Evolutionary conservation across 2,329 filamentous ascomycete species (phyloP).

Genomic region (Zasmidium citrigriseum): DNA sequence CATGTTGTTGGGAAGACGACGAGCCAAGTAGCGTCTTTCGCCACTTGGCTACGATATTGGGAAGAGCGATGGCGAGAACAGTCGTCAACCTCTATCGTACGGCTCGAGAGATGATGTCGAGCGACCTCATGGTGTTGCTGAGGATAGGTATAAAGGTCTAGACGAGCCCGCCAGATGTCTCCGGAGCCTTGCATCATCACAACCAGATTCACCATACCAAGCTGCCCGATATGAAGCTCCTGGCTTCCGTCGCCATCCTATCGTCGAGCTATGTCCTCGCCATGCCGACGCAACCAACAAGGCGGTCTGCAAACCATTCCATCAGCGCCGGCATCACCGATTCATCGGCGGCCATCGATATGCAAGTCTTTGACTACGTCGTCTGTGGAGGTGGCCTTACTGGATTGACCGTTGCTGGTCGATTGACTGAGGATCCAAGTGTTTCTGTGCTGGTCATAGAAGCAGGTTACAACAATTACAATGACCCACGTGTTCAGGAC

Average conservation of each 20-base stretch:
- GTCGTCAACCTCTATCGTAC: neutral
- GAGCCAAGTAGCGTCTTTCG: neutral
- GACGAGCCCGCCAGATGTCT: neutral
- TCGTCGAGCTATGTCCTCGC: neutral
- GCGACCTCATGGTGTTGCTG: neutral
- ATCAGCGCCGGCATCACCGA: constrained; percentile 16
- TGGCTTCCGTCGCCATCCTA: neutral
- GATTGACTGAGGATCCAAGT: constrained; percentile 26
- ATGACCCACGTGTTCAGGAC: constrained; percentile 22
- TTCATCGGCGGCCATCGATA: constrained; percentile 12
- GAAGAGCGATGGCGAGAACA: neutral
- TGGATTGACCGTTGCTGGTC: constrained; percentile 26
- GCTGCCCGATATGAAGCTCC: neutral
- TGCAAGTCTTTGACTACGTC: constrained; percentile 26
- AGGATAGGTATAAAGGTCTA: neutral
- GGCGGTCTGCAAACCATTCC: neutral
- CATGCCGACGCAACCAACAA: neutral
- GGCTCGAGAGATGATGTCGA: neutral
- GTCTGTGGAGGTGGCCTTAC: constrained; percentile 29
- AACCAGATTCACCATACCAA: neutral
- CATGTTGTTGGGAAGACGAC: neutral
- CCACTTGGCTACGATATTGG: neutral
- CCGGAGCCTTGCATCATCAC: neutral
- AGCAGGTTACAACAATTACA: constrained; percentile 22
- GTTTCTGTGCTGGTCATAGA: constrained; percentile 27